Base-by-base conservation (phyloP, 495 filamentous ascomycete species). In the Cudoniella acicularis region DNA sequence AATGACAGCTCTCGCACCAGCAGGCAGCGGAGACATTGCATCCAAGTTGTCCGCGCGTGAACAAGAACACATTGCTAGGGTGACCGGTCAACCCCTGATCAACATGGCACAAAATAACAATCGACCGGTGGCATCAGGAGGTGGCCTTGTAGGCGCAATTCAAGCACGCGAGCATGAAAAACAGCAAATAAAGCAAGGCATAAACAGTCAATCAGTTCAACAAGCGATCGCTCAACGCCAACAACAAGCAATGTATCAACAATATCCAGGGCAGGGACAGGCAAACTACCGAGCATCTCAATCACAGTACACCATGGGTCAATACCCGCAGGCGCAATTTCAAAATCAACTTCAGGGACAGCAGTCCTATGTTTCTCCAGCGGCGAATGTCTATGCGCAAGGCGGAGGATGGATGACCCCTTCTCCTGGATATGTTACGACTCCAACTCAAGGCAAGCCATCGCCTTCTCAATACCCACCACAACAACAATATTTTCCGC, bases 61-160 rank as follows among this genome's bases (percentile, higher is more conserved):
- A 70, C 93, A 96, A 67, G 91, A 96, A 69, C 88, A 96, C 66
- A 85, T 98, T 25, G 89, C 93, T n/a, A 83, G 91, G 27, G 78
- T 90, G 59, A 96, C 93, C 6, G 89, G 90, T 0, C 87, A 85
- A 1, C 87, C 93, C 1, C 79, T 98, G 60, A 85, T 96, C 63
- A 86, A 85, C 30, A 75, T 94, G 67, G 83, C 83, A 20, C 78
- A 82, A 10, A 63, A 63, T 26, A 63, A 54, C 16, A 51, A 30
- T 6, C 81, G 77, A 27, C 76, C 72, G 27, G 76, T 74, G 56
- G 69, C 75, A 0, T 70, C 74, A 17, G 75, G 80, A 17, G 76
- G 68, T 46, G 88, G 89, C 2, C 77, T 93, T 1, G 82, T 95
- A 10, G 87, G 86, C 1, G 86, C 87, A 9, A 93, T 95, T 47